A percentile compares a stretch with the other conserved stretches of the same genome.
These are phyloP conservation scores for Rhizopogon roseolus DNA, from an alignment of 768 basidiomycete genomes.

Conservation along the genomic window DNA sequence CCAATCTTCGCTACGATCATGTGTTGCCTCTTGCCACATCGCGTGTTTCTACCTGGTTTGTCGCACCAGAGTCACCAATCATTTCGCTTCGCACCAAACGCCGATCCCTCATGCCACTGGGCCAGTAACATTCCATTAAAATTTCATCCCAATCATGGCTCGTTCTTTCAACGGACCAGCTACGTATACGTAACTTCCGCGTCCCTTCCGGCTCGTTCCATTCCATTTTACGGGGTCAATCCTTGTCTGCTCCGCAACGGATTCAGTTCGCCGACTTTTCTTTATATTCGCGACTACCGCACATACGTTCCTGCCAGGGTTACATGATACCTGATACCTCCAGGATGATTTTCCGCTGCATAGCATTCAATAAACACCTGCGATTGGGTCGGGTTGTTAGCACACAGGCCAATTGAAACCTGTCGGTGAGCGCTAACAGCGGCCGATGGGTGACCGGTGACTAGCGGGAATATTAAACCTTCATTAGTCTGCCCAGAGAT, in stretches of 20 bases:
- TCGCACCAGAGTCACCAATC: conserved; percentile 1
- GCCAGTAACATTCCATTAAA: not conserved
- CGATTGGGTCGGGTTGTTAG: not conserved
- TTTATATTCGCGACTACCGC: conserved; percentile 1
- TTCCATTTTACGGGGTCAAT: conserved; percentile 22
- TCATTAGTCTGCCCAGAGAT: not conserved
- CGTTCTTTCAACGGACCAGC: conserved; percentile 9
- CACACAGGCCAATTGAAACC: not conserved
- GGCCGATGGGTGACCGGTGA: not conserved
- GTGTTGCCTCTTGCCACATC: conserved; percentile 5
- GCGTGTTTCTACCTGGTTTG: conserved; percentile 11
- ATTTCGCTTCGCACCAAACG: conserved; percentile 16
- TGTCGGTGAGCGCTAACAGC: not conserved
- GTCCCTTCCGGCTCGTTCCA: conserved; percentile 11
- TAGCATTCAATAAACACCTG: not conserved
- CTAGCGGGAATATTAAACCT: not conserved
- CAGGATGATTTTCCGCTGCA: conserved; percentile 1
- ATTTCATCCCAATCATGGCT: not conserved
- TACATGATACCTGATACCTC: too few species aligned
- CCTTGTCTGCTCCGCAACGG: conserved; percentile 24
- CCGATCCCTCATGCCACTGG: not conserved
- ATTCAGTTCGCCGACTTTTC: not conserved
- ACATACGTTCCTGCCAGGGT: conserved; percentile 15
- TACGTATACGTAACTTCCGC: not conserved
- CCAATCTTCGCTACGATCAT: conserved; percentile 17